Evolutionary conservation across 1,284 basidiomycete genomes (phyloP).

Genomic region (Papiliotrema nemorosa): DNA sequence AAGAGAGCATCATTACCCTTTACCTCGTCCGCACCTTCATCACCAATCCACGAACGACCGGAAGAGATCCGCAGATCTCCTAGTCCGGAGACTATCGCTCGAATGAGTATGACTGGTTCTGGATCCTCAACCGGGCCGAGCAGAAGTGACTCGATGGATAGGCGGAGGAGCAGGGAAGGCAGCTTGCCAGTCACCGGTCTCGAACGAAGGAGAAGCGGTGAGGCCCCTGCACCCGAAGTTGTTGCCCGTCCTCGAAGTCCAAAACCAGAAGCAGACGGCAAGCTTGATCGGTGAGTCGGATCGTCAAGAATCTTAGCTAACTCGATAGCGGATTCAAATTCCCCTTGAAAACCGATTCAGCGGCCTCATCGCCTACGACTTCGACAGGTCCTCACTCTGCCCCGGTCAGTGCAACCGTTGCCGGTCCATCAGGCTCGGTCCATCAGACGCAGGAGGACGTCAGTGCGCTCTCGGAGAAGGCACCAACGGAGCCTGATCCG

Average conservation of each 20-base stretch:
- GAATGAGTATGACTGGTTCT: constrained; percentile 42
- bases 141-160: background rate
- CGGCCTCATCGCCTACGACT: constrained; percentile 6
- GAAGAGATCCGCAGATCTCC: constrained; percentile 39
- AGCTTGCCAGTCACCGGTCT: background rate
- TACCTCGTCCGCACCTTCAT: constrained; percentile 21
- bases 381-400: background rate
- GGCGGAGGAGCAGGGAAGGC: constrained; percentile 1
- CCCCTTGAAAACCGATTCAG: constrained; percentile 18
- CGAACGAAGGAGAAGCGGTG: constrained; percentile 11
- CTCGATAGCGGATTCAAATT: constrained; percentile 44
- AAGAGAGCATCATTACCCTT: constrained; percentile 37
- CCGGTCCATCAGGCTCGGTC: background rate
- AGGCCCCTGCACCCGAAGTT: constrained; percentile 2
- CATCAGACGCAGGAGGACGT: background rate
- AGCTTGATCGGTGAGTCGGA: constrained; percentile 35
- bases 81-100: constrained; percentile 45
- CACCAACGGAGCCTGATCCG: background rate
- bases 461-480: background rate
- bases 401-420: background rate
- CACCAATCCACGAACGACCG: constrained; percentile 21
- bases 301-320: background rate
- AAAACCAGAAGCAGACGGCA: constrained; percentile 46
- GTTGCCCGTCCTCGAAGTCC: constrained; percentile 36
- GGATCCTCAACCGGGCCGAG: constrained; percentile 1